Conservation (phyloP, 805 yeast species). For the Teunomyces pallodes region DNA sequence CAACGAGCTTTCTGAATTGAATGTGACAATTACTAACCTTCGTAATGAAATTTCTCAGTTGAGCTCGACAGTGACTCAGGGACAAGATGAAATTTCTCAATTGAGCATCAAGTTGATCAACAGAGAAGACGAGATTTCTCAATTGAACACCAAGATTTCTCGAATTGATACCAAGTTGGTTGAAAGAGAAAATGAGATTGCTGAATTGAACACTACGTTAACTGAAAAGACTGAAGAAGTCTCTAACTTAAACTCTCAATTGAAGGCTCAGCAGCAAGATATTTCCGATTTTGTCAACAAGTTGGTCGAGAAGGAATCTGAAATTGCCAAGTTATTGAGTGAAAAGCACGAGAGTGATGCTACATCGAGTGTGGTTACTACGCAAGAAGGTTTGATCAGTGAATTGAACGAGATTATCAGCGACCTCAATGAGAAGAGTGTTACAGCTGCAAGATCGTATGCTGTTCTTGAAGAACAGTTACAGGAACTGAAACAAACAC, state of each 20-base stretch:
- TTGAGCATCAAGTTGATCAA: not conserved
- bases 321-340: not conserved
- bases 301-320: not conserved
- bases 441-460: not conserved
- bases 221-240: not conserved
- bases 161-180: not conserved
- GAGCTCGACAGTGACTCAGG: not conserved
- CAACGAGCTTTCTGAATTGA: not conserved
- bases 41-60: not conserved
- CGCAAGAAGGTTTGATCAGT: not conserved
- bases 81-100: not conserved
- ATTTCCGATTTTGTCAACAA: not conserved
- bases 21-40: not conserved
- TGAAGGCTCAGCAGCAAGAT: not conserved
- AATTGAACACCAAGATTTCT: not conserved
- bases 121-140: not conserved
- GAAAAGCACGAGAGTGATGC: not conserved
- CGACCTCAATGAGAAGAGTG: not conserved
- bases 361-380: not conserved
- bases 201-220: not conserved
- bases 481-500: not conserved
- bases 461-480: not conserved
- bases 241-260: not conserved
- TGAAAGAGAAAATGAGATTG: not conserved
- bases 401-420: slow-evolving; percentile 1